These are phyloP conservation scores for Cerioporus squamosus DNA, from an alignment of 1,284 basidiomycete genomes.

Conservation along the genomic window DNA sequence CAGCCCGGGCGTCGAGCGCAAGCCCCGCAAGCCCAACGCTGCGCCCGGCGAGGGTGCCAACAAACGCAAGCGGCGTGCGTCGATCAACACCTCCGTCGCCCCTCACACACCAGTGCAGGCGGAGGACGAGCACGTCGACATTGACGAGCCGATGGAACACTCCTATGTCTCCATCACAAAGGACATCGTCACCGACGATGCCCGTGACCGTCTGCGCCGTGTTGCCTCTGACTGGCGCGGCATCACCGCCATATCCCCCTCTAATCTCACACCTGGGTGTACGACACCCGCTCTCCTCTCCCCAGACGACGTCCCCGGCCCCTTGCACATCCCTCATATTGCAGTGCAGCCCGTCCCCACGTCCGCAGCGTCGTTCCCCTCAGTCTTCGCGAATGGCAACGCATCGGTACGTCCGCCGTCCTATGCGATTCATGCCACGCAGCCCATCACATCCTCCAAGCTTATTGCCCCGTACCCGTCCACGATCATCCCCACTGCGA, in stretches of 20 bases:
- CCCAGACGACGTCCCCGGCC: constrained; percentile 23
- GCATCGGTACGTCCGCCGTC: constrained; percentile 51
- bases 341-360: constrained; percentile 40
- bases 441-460: constrained; percentile 49
- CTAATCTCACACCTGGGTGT: constrained; percentile 34
- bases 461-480: constrained; percentile 63
- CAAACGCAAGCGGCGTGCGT: constrained; percentile 47
- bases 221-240: constrained; percentile 72
- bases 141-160: constrained; percentile 48
- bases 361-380: constrained; percentile 39
- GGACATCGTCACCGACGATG: constrained; percentile 56
- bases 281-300: constrained; percentile 38
- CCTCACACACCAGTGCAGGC: constrained; percentile 4
- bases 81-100: constrained; percentile 30
- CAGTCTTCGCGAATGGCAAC: constrained; percentile 40
- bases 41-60: constrained; percentile 41
- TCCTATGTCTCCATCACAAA: constrained; percentile 47
- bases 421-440: constrained; percentile 52
- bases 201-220: constrained; percentile 55
- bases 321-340: constrained; percentile 31
- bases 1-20: constrained; percentile 53
- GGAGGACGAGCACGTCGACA: constrained; percentile 54
- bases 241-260: constrained; percentile 56
- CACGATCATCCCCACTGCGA: constrained; percentile 60
- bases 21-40: constrained; percentile 45